Evolutionary conservation across 805 yeast species (phyloP), one percentile per base, ranked within the genome.

Genomic region (Lipomyces oligophaga): DNA sequence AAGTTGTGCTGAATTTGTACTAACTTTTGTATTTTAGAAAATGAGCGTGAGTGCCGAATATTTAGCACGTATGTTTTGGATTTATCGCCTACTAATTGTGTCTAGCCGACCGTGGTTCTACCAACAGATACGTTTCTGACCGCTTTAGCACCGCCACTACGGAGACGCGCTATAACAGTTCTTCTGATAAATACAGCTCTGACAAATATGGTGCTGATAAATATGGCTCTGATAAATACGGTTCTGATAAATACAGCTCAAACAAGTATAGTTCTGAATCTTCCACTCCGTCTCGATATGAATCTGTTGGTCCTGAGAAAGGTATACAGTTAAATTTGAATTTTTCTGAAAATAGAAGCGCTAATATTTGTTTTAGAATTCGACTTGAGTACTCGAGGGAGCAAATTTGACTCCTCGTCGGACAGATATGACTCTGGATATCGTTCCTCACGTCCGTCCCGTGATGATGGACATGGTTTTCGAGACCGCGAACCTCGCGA

Each of bases 151-250:
- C 11, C 30, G 11, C 11, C 30, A 32, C 31, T 28, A 24, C 21
- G 22, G 44, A 33, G 32, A 30, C 38, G 19, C 32, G 19, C 2
- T 46, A 47, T 30, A 46, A 46, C 13, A 36, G 27, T n/a, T 42
- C 47, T 20, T 18, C 34, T 25, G 51, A 39, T 32, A 27, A 32
- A 13, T 34, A 13, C 15, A 30, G 35, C 34, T 32, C 42, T 25
- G 42, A 37, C 40, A 46, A 47, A 24, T 47, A 31, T 47, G 51
- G 21, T 41, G 38, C 42, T n/a, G 20, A 44, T 47, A 4, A 47
- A 41, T 34, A 42, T 33, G 6, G 43, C 51, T 5, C 32, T 32
- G 13, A 37, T 42, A 20, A 43, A 46, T 41, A 34, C 15, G 36
- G 11, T 11, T 7, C 5, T 20, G 5, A 4, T 18, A 2, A 19